These are phyloP conservation scores for Eucalyptus fibrosa DNA, from an alignment of 345 rosid species.

Conservation along the genomic window DNA sequence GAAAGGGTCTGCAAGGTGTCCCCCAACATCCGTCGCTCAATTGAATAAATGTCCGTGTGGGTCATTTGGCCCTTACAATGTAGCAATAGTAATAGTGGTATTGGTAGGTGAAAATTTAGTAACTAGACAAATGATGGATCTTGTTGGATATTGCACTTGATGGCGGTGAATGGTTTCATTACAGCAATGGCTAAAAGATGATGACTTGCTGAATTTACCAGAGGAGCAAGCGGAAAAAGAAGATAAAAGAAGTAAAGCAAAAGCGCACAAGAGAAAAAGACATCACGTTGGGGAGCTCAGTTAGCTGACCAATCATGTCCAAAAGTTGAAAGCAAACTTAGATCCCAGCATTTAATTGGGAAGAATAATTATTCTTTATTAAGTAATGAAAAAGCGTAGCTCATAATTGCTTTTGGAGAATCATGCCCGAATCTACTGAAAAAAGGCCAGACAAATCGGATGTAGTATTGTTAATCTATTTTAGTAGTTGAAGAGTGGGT, in stretches of 20 bases:
- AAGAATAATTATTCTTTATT: background rate
- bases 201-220: background rate
- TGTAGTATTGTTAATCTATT: background rate
- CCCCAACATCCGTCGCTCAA: background rate
- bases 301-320: background rate
- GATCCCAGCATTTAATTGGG: background rate
- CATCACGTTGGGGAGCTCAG: background rate
- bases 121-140: background rate
- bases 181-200: background rate
- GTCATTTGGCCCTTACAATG: background rate
- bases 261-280: background rate
- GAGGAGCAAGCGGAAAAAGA: background rate
- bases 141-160: background rate
- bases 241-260: background rate
- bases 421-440: background rate
- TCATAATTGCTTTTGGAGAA: background rate
- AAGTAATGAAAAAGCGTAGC: background rate
- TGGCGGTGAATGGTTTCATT: background rate
- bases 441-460: background rate
- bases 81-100: background rate
- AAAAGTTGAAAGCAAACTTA: background rate
- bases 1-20: background rate
- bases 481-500: background rate
- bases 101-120: background rate
- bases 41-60: background rate